Evolutionary conservation across 331 rosid species (phyloP), one percentile per base, ranked within the genome.

Genomic region (Phaseolus coccineus): DNA sequence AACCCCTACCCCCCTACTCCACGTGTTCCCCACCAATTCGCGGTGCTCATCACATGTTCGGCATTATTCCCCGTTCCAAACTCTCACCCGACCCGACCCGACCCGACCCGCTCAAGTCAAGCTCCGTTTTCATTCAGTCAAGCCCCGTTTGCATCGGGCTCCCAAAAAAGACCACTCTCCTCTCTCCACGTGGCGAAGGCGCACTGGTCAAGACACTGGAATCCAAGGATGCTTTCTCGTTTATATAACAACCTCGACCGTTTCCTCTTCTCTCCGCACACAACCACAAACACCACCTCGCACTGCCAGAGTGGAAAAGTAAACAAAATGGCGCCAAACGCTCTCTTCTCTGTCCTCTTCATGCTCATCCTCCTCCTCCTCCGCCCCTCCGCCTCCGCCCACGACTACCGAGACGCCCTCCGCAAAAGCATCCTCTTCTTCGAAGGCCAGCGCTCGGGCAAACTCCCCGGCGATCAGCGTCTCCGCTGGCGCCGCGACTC

Each of bases 381-480:
- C 69, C 70, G 9, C 1, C 72, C 91, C 11, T 67, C 4, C 63
- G 0, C 84, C 55, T 84, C 87, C 31, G 77, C 69, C 68, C 98
- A 93, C 47, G 84, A 95, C 91, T 95, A 95, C 87, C 78, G 53
- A 57, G 96, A 93, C 59, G 98, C 99, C 28, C 93, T 96, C 69
- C 88, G 74, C 31, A 96, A 96, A 81, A 84, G 98, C 89, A 93
- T 96, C 30, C 97, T 96, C 85, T 96, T 93, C 88, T 96, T 93
- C 78, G 99, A 96, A 82, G 99, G 99, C 90, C 99, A 96, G 15
- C 99, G 99, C 64, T 95, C 99, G 5, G 99, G 99, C 0, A 87
- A 46, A 55, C 93, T 95, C 57, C 99, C 98, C 0, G 80, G 86
- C 0, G 98, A 95, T 52, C 99, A 95, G 81, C 98, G 98, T 35